Evolutionary conservation across 768 basidiomycete species (phyloP).

Genomic region (Rhizopogon sp.): DNA sequence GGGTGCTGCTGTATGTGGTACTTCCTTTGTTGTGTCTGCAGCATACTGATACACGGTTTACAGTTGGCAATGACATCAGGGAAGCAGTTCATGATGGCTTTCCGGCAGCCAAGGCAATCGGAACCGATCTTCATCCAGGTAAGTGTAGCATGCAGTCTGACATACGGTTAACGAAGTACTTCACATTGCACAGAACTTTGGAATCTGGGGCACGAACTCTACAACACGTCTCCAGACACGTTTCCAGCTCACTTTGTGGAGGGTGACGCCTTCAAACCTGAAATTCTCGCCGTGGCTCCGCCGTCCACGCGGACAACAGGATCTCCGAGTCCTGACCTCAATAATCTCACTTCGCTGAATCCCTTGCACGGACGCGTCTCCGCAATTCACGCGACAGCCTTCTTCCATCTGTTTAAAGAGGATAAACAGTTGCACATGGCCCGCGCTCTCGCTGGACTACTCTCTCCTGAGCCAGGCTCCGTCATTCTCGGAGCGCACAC

Average conservation of each 20-base stretch:
- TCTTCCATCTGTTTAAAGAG: constrained; percentile 46
- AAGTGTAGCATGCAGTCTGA: neutral
- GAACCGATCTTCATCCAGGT: constrained; percentile 31
- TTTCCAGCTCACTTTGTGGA: constrained; percentile 49
- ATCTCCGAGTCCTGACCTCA: constrained; percentile 18
- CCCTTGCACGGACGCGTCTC: constrained; percentile 40
- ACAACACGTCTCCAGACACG: constrained; percentile 42
- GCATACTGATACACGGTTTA: neutral
- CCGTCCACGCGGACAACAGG: constrained; percentile 20
- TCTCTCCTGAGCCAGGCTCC: constrained; percentile 40
- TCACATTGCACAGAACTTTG: constrained; percentile 41
- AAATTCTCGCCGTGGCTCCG: constrained; percentile 30
- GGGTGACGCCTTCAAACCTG: constrained; percentile 47
- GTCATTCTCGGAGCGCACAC: constrained; percentile 41
- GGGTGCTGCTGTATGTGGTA: constrained; percentile 32
- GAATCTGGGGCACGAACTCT: constrained; percentile 55
- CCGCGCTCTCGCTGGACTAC: constrained; percentile 33
- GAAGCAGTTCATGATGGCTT: constrained; percentile 33
- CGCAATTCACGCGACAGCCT: constrained; percentile 40
- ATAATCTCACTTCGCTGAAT: constrained; percentile 33
- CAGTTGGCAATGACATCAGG: constrained; percentile 33
- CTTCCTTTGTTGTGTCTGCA: neutral
- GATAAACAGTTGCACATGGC: constrained; percentile 37
- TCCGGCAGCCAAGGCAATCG: constrained; percentile 27
- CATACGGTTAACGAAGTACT: neutral